phyloP scores from a whole-genome alignment of 495 filamentous ascomycete species.

The Penicillium salamii region DNA sequence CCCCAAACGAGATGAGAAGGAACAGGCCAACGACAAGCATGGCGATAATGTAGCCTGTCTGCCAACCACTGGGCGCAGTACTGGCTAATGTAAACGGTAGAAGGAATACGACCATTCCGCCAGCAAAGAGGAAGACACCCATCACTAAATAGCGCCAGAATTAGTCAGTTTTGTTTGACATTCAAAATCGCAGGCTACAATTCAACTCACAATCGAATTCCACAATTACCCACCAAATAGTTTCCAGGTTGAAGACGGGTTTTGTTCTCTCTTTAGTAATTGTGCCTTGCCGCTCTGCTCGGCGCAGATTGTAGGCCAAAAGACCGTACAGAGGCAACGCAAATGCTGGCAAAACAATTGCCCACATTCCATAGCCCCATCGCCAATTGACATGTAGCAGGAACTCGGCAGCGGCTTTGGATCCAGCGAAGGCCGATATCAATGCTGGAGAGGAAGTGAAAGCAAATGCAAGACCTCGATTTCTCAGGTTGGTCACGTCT shows the following conservation, averaged over 20 bases:
- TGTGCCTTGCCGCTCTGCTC: constrained; percentile 5
- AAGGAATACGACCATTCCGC: constrained; percentile 54
- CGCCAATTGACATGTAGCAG: constrained; percentile 47
- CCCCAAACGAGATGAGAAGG: constrained; percentile 48
- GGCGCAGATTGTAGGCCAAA: constrained; percentile 26
- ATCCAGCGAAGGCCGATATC: constrained; percentile 34
- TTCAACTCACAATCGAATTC: constrained; percentile 16
- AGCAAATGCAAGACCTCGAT: constrained; percentile 56
- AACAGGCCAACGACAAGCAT: constrained; percentile 55
- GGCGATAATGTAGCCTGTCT: constrained; percentile 45
- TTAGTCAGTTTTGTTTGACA: no score
- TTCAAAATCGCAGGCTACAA: no score
- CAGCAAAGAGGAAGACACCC: constrained; percentile 51
- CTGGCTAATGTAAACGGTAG: constrained; percentile 52
- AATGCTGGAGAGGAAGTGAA: constrained; percentile 49
- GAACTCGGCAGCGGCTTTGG: constrained; percentile 24
- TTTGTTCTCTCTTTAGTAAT: background rate
- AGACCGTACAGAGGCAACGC: constrained; percentile 45
- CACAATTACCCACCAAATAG: constrained; percentile 3
- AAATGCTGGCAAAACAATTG: constrained; percentile 51
- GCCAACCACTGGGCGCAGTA: constrained; percentile 38
- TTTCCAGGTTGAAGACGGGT: background rate
- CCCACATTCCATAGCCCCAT: constrained; percentile 57
- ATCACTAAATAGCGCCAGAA: constrained; percentile 12
- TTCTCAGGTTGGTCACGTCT: constrained; percentile 54